Base-by-base conservation (phyloP, 1,284 basidiomycete genomes). In the Cystobasidiaceae sp. region DNA sequence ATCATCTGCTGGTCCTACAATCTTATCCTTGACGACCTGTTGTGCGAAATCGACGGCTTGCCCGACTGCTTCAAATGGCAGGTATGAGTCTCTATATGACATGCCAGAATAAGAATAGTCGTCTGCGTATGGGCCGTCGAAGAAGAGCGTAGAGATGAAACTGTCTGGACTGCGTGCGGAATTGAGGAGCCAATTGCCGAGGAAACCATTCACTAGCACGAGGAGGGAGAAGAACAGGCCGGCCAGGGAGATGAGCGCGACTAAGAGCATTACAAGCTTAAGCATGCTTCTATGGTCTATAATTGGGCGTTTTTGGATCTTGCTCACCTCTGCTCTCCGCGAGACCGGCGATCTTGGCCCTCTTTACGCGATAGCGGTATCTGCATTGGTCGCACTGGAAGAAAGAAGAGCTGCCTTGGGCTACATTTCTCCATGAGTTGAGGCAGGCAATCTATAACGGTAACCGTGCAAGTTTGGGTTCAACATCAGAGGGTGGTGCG, bases 261-360 rank as follows among this genome's bases (percentile, higher is more conserved):
- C 63, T 64, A 8, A 9, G 27, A 4, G 5, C 5, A 33, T 4
- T n/a, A 52, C 11, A n/a, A n/a, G n/a, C n/a, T n/a, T n/a, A n/a
- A n/a, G n/a, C n/a, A 19, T 28, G 32, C 15, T n/a, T 19, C n/a
- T 33, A n/a, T 52, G 28, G 19, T 33, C 9, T 6, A 8, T 27
- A n/a, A 7, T 37, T 6, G n/a, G 28, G 28, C 27, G 9, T 8
- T 8, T 17, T 52, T 32, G 21, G 8, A 8, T 13, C 27, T 19
- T 23, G 30, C 52, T 9, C 33, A 64, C 61, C 25, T 45, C 46
- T 57, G 39, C 54, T 60, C 51, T 67, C 57, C 17, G 65, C 65
- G 17, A 67, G 51, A 43, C 65, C 65, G n/a, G 58, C 65, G 27
- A 67, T 67, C 50, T 55, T 60, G 28, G 57, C 54, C 11, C 65